Base-by-base conservation (phyloP, 2,329 filamentous ascomycete genomes). In the Harringtonia aguacate region DNA sequence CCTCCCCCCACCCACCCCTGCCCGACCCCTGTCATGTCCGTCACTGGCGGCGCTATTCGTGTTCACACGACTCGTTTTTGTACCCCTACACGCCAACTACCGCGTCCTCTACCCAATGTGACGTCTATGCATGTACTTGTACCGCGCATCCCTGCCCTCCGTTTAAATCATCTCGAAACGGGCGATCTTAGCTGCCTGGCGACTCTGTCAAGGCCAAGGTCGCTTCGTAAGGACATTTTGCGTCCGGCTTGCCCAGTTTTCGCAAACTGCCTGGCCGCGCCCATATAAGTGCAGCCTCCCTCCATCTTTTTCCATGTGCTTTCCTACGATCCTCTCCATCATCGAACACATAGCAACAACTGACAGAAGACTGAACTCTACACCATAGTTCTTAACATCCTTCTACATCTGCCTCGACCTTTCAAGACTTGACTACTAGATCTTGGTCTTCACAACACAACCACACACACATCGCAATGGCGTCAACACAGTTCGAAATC, bases 401-500 rank as follows among this genome's bases (percentile, higher is more conserved):
- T 6, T 27, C 24, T 27, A 6, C 6, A 27, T 10, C 24, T 27
- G 24, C 10, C 24, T 27, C 24, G 10, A 27, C 24, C 21, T 6
- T 18, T 28, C 20, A 34, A 39, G 15, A 13, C 27, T 22, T 20
- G n/a, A n/a, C n/a, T n/a, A n/a, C n/a, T n/a, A n/a, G n/a, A n/a
- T n/a, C n/a, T n/a, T n/a, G n/a, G n/a, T n/a, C 29, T 34, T 30
- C 31, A 34, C 31, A 18, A 7, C 36, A 20, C 48, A 48, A 27
- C 48, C 7, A 27, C 41, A 45, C n/a, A n/a, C n/a, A 31, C 36
- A 20, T 24, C 39, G 27, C 47, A 46, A 48, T 51, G 44, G 49
- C 48, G 41, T 48, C 49, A 44, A 47, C 41, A 54, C 51, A 57
- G 46, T 51, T 58, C 61, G 66, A 60, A 48, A 75, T 77, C 70